phyloP scores from a whole-genome alignment of 768 basidiomycete genomes.

The Boletus speciosus region DNA sequence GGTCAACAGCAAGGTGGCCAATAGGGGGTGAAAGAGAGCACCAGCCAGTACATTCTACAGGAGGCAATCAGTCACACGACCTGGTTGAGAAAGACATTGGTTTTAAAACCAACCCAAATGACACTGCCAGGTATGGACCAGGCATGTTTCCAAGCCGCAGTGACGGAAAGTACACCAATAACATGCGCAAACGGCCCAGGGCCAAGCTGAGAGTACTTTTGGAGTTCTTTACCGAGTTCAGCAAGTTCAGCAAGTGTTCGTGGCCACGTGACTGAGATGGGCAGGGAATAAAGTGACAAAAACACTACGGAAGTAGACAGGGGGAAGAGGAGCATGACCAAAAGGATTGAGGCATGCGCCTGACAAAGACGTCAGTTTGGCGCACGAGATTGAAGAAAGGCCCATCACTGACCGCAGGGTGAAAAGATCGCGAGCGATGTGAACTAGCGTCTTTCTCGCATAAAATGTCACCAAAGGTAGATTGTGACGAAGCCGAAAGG shows the following conservation, averaged over 20 bases:
- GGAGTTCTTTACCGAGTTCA: constrained; percentile 69
- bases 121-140: constrained; percentile 97
- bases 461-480: constrained; percentile 43
- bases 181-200: constrained; percentile 67
- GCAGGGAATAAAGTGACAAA: constrained; percentile 49
- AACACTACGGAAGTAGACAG: constrained; percentile 59
- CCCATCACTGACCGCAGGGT: constrained; percentile 34
- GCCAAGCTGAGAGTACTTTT: constrained; percentile 74
- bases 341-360: constrained; percentile 63
- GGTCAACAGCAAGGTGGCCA: constrained; percentile 79
- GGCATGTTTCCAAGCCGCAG: constrained; percentile 93
- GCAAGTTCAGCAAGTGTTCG: constrained; percentile 72
- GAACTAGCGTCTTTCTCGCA: constrained; percentile 36
- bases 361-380: constrained; percentile 18
- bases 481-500: constrained; percentile 48
- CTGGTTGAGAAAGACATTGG: neutral
- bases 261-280: constrained; percentile 75
- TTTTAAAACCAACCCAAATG: constrained; percentile 61
- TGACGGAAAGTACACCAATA: constrained; percentile 74
- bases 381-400: constrained; percentile 1
- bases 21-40: constrained; percentile 77
- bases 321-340: constrained; percentile 63
- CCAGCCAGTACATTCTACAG: constrained; percentile 87
- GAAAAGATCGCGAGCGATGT: constrained; percentile 30
- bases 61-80: constrained; percentile 17